Evolutionary conservation across 805 yeast species (phyloP).

Genomic region (Danielozyma ontarioensis): DNA sequence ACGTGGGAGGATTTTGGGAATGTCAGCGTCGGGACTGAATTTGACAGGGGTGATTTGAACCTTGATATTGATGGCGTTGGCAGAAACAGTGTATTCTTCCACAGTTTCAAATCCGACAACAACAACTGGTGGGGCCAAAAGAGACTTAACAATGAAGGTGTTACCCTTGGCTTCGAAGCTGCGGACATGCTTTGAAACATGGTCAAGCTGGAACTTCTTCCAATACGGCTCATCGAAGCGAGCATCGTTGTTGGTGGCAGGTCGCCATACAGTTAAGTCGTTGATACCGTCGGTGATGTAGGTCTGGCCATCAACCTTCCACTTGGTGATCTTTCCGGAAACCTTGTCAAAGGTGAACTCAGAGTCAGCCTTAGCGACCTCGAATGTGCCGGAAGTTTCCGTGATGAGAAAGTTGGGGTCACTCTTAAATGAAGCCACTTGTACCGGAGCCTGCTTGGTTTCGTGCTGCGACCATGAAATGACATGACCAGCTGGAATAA

Average conservation of each 20-base stretch:
- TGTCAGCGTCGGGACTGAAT: slow-evolving; percentile 1
- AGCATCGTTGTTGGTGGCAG: slow-evolving; percentile 22
- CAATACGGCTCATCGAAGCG: slow-evolving; percentile 17
- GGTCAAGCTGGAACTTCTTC: slow-evolving; percentile 18
- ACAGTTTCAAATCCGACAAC: slow-evolving; percentile 18
- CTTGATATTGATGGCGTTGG: slow-evolving; percentile 2
- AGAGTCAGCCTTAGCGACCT: not conserved
- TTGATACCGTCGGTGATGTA: slow-evolving; percentile 3
- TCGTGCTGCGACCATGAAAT: slow-evolving; percentile 20
- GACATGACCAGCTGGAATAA: slow-evolving; percentile 12
- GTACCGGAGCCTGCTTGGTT: not conserved
- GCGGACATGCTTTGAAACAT: slow-evolving; percentile 7
- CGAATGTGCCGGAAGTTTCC: not conserved
- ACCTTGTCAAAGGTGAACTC: slow-evolving; percentile 5
- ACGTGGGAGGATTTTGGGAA: slow-evolving; percentile 24
- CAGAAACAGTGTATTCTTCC: slow-evolving; percentile 5
- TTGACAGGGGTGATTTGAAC: slow-evolving; percentile 5
- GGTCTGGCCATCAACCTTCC: slow-evolving; percentile 3
- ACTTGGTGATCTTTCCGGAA: slow-evolving; percentile 6
- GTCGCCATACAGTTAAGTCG: slow-evolving; percentile 22
- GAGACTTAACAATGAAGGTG: slow-evolving; percentile 8
- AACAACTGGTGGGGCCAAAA: slow-evolving; percentile 17
- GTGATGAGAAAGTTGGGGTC: not conserved
- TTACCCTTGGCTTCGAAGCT: slow-evolving; percentile 2
- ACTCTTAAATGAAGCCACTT: not conserved